phyloP scores from a whole-genome alignment of 352 stramenopile species.

The Elongisporangium anandrum region DNA sequence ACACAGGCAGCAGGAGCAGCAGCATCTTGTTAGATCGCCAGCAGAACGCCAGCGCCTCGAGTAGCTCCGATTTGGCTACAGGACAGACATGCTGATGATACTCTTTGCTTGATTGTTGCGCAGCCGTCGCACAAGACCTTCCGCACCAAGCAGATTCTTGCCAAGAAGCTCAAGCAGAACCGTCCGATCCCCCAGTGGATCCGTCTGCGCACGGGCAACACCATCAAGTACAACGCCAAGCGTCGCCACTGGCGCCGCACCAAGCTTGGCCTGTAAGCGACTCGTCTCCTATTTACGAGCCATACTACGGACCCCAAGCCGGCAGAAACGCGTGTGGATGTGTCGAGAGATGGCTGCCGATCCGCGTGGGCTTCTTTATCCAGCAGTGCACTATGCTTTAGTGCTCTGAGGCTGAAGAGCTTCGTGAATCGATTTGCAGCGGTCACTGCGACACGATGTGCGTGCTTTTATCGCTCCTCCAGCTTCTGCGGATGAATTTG shows the following conservation, averaged over 20 bases:
- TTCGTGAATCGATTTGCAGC: too few species aligned
- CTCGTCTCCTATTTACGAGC: conserved; percentile 1
- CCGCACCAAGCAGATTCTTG: conserved; percentile 98
- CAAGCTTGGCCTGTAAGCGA: conserved; percentile 98
- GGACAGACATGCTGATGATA: conserved; percentile 2
- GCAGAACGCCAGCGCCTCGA: too few species aligned
- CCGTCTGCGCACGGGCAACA: conserved; percentile 99
- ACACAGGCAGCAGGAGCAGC: too few species aligned
- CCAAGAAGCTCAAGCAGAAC: conserved; percentile 99
- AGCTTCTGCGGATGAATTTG: too few species aligned
- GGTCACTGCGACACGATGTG: not conserved
- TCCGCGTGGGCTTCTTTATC: not conserved
- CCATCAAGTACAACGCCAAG: conserved; percentile 99
- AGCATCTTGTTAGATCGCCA: too few species aligned
- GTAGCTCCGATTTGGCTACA: too few species aligned
- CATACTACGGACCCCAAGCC: not conserved
- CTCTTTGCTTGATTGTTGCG: conserved; percentile 2
- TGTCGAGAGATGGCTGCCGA: not conserved
- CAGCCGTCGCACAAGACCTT: conserved; percentile 99
- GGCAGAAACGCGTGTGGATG: not conserved
- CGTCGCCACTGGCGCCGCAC: conserved; percentile 99
- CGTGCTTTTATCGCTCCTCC: too few species aligned
- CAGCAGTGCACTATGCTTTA: too few species aligned
- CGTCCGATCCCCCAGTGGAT: conserved; percentile 99
- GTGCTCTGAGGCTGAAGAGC: too few species aligned